Evolutionary conservation across 768 basidiomycete genomes (phyloP).

Genomic region (Phanerochaete sordida): DNA sequence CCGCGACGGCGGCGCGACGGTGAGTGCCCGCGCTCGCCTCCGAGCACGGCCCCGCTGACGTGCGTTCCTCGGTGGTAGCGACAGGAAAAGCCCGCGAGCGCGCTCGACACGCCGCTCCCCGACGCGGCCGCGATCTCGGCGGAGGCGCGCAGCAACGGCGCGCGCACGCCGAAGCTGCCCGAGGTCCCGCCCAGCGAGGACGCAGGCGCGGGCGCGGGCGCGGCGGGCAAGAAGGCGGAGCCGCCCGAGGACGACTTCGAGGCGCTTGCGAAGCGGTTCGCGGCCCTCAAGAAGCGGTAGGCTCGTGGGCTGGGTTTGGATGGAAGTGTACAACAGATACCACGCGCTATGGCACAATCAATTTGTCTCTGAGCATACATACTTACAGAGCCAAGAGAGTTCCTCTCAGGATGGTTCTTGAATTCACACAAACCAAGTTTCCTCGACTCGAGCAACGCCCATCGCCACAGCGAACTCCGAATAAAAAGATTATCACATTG

Average conservation of each 20-base stretch:
- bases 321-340: neutral
- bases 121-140: slow-evolving; percentile 24
- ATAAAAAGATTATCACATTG: neutral
- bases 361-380: no score
- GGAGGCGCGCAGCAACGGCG: slow-evolving; percentile 28
- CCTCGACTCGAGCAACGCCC: no score
- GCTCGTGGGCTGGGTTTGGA: neutral
- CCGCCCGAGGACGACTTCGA: slow-evolving; percentile 68
- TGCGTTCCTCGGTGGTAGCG: neutral
- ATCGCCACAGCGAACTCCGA: no score
- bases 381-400: no score
- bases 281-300: slow-evolving; percentile 78
- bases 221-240: slow-evolving; percentile 27
- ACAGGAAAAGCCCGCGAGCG: slow-evolving; percentile 7
- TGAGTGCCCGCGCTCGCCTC: slow-evolving; percentile 19
- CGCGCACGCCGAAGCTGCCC: slow-evolving; percentile 41
- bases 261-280: slow-evolving; percentile 74
- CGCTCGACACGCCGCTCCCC: slow-evolving; percentile 12
- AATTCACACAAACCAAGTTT: no score
- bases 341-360: neutral
- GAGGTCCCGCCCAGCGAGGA: slow-evolving; percentile 50
- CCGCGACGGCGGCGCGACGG: slow-evolving; percentile 32
- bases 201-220: slow-evolving; percentile 28
- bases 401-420: no score
- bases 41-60: neutral